Percentiles rank a stretch among this genome's conserved stretches.
phyloP scores from a whole-genome alignment of 208 protist genomes.

The Wallacemonas collosoma region DNA sequence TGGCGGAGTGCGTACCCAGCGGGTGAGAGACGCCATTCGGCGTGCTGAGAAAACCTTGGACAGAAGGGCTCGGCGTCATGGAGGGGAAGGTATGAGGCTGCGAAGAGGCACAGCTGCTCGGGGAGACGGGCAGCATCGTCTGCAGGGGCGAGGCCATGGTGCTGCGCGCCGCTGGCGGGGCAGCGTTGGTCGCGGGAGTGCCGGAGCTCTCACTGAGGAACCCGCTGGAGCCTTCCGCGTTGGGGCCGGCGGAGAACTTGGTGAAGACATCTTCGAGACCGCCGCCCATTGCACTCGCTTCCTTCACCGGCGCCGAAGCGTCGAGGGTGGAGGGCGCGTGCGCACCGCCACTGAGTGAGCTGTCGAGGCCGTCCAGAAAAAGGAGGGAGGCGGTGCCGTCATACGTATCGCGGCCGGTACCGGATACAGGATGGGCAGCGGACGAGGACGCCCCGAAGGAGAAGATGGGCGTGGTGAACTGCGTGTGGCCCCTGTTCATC shows the following conservation, averaged over 20 bases:
- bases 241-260: slow-evolving; percentile 4
- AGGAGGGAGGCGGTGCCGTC: background rate
- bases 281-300: background rate
- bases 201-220: slow-evolving; percentile 15
- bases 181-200: background rate
- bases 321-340: background rate
- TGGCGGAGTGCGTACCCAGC: background rate
- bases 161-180: background rate
- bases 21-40: background rate
- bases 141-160: slow-evolving; percentile 2
- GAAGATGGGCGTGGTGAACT: slow-evolving; percentile 9
- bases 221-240: slow-evolving; percentile 16
- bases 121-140: slow-evolving; percentile 6
- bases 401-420: background rate
- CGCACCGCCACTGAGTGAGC: background rate
- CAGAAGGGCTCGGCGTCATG: background rate
- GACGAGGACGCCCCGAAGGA: slow-evolving; percentile 2
- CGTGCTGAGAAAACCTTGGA: background rate
- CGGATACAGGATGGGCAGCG: background rate
- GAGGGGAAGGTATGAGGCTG: slow-evolving; percentile 5
- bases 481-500: background rate
- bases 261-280: background rate
- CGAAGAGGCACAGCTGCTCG: slow-evolving; percentile 14
- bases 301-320: background rate
- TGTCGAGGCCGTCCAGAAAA: slow-evolving; percentile 3